Conservation (phyloP, 208 protist genomes). For the Plasmodiophora brassicae region DNA sequence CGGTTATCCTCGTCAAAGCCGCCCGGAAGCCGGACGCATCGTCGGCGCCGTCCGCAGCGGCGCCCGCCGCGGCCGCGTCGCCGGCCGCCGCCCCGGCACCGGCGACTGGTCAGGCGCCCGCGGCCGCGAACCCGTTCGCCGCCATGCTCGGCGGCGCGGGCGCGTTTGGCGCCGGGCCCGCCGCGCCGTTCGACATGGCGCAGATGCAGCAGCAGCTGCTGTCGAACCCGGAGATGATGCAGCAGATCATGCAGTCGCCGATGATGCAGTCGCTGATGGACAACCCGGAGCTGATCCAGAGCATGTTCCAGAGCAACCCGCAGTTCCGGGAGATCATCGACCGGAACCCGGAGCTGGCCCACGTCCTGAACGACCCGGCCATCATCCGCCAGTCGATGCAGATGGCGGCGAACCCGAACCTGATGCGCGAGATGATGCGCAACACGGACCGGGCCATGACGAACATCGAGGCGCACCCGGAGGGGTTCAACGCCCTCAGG, state of each 20-base stretch:
- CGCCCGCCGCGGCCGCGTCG: neutral
- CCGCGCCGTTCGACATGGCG: neutral
- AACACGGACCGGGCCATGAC: conserved; percentile 52
- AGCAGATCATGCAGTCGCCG: conserved; percentile 53
- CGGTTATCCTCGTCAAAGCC: neutral
- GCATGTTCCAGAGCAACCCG: conserved; percentile 45
- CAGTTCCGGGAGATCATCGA: conserved; percentile 54
- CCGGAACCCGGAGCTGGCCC: conserved; percentile 54
- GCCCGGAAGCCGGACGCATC: too few species aligned
- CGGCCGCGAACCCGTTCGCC: neutral
- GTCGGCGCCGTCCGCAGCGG: neutral
- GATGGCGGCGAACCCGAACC: conserved; percentile 51
- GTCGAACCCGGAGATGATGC: conserved; percentile 47
- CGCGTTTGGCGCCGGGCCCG: neutral
- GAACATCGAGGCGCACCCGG: conserved; percentile 56
- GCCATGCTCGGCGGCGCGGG: neutral
- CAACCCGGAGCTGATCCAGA: conserved; percentile 52
- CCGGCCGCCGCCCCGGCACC: neutral
- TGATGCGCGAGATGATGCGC: conserved; percentile 59
- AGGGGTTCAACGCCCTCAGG: conserved; percentile 54
- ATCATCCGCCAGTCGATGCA: conserved; percentile 47
- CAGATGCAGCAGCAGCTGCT: conserved; percentile 47
- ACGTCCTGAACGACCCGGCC: conserved; percentile 54
- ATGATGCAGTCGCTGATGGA: conserved; percentile 52
- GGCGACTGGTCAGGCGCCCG: neutral